Evolutionary conservation across 2,329 filamentous ascomycete species (phyloP).

Genomic region (Clathrospora elynae): DNA sequence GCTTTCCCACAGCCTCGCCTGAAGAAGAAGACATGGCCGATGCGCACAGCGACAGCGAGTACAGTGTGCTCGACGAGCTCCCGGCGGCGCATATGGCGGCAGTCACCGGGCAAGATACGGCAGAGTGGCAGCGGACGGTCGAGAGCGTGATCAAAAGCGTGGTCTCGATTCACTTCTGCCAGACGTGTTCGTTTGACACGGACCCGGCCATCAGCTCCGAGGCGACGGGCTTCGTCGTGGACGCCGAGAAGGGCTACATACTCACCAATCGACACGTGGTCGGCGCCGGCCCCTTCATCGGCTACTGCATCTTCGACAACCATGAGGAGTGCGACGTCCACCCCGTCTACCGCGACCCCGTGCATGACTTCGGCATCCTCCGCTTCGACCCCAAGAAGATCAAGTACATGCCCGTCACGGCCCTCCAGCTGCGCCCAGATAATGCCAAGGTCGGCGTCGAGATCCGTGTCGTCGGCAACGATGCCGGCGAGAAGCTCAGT

Average conservation of each 20-base stretch:
- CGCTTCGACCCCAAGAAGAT: slow-evolving; percentile 95
- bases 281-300: slow-evolving; percentile 94
- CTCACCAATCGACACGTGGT: slow-evolving; percentile 77
- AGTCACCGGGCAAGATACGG: slow-evolving; percentile 64
- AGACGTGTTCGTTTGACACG: slow-evolving; percentile 98
- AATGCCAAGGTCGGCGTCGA: slow-evolving; percentile 87
- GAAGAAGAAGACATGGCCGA: slow-evolving; percentile 44
- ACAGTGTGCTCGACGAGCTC: slow-evolving; percentile 52
- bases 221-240: slow-evolving; percentile 96
- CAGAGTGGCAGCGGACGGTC: slow-evolving; percentile 95
- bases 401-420: slow-evolving; percentile 92
- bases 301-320: slow-evolving; percentile 98
- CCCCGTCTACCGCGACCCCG: slow-evolving; percentile 95
- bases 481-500: slow-evolving; percentile 97
- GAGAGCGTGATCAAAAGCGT: slow-evolving; percentile 93
- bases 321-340: slow-evolving; percentile 95
- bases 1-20: slow-evolving; percentile 26
- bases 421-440: slow-evolving; percentile 81
- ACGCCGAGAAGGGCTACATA: slow-evolving; percentile 81
- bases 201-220: slow-evolving; percentile 91
- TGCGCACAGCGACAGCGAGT: slow-evolving; percentile 32
- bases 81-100: slow-evolving; percentile 40
- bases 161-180: slow-evolving; percentile 98
- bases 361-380: slow-evolving; percentile 97
- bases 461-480: slow-evolving; percentile 96